phyloP scores from a whole-genome alignment of 2,329 filamentous ascomycete species.

The Beauveria caledonica region DNA sequence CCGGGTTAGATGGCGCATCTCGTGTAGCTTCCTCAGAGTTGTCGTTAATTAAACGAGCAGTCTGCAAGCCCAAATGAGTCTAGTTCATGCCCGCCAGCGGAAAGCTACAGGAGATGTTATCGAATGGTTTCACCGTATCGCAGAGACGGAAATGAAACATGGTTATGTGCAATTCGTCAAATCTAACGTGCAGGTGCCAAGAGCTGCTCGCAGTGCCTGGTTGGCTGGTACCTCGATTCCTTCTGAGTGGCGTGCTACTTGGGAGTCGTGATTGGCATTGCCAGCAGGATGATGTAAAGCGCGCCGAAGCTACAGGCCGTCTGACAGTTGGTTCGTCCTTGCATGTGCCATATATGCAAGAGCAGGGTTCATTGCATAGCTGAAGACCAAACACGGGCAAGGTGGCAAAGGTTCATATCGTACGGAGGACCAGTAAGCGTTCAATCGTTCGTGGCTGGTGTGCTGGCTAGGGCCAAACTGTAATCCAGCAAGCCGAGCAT shows the following conservation, averaged over 20 bases:
- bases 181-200: background rate
- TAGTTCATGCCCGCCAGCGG: background rate
- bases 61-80: background rate
- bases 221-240: background rate
- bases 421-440: background rate
- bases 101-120: background rate
- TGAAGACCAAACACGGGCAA: background rate
- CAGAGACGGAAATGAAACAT: background rate
- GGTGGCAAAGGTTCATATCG: background rate
- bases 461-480: background rate
- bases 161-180: too few relatives aligned
- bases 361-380: constrained; percentile 6
- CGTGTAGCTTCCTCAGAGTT: too few relatives aligned
- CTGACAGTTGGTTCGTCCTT: constrained; percentile 1
- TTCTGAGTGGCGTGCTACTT: background rate
- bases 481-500: background rate
- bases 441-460: background rate
- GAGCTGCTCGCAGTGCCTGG: background rate
- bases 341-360: background rate
- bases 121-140: background rate
- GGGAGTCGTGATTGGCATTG: background rate
- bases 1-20: background rate
- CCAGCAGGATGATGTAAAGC: background rate
- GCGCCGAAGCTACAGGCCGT: background rate
- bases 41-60: background rate